phyloP scores from a whole-genome alignment of 371 early-diverging fungal genomes.

The Syncephalastrum monosporum region DNA sequence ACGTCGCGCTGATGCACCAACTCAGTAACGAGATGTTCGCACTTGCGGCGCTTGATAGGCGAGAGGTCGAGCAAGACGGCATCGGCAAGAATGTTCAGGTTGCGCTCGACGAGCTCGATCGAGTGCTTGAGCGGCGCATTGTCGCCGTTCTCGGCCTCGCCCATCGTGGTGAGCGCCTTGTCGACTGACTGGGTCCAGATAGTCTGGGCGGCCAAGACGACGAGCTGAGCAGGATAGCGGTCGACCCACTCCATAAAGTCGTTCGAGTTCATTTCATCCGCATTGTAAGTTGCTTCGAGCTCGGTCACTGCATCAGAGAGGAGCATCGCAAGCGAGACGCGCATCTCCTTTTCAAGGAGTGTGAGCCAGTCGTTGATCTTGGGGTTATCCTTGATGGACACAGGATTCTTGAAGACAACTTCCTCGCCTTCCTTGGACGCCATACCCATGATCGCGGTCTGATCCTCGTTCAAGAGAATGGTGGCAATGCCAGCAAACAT shows the following conservation, averaged over 20 bases:
- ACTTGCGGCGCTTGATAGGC: constrained; percentile 86
- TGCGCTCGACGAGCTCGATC: constrained; percentile 68
- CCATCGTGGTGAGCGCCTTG: constrained; percentile 54
- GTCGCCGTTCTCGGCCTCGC: constrained; percentile 34
- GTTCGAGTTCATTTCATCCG: constrained; percentile 54
- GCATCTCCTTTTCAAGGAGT: constrained; percentile 93
- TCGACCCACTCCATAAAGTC: constrained; percentile 87
- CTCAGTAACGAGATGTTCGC: constrained; percentile 97
- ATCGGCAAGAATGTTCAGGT: constrained; percentile 87
- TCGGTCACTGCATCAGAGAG: constrained; percentile 74
- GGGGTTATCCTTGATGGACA: constrained; percentile 80
- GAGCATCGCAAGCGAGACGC: constrained; percentile 75
- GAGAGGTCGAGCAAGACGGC: constrained; percentile 87
- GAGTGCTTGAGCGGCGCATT: constrained; percentile 52
- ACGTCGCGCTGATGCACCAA: constrained; percentile 98
- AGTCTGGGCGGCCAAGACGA: constrained; percentile 88
- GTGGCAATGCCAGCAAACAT: constrained; percentile 98
- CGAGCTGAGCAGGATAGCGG: constrained; percentile 90
- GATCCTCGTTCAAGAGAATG: constrained; percentile 79
- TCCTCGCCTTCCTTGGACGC: constrained; percentile 92
- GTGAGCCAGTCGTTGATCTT: constrained; percentile 97
- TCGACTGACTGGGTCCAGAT: constrained; percentile 93
- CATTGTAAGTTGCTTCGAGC: constrained; percentile 65
- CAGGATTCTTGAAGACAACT: constrained; percentile 76
- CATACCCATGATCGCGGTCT: constrained; percentile 77